A percentile compares a stretch with the other conserved stretches of the same genome.
Evolutionary conservation across 495 filamentous ascomycete genomes (phyloP).

Genomic region (Xeromyces bisporus): DNA sequence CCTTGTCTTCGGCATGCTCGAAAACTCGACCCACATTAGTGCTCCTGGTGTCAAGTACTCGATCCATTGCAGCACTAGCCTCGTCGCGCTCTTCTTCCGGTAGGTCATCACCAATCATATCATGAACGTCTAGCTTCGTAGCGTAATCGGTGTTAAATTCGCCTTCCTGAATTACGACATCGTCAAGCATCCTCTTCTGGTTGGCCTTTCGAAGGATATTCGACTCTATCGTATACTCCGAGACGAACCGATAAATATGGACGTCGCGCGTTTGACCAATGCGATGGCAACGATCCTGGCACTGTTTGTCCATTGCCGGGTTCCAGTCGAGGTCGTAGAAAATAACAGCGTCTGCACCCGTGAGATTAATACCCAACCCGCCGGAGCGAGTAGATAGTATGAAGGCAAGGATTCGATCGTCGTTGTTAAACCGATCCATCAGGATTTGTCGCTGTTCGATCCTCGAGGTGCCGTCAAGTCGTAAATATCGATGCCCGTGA

Average conservation of each 20-base stretch:
- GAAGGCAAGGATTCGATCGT: constrained; percentile 78
- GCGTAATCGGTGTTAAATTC: constrained; percentile 98
- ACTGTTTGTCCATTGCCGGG: constrained; percentile 99
- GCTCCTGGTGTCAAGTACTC: constrained; percentile 49
- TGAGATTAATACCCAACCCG: constrained; percentile 72
- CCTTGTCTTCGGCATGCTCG: constrained; percentile 78
- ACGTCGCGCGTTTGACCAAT: constrained; percentile 98
- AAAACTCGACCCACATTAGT: constrained; percentile 45
- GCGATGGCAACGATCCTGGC: constrained; percentile 92
- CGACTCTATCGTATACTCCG: constrained; percentile 94
- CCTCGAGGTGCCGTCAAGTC: constrained; percentile 86
- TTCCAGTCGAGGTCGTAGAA: constrained; percentile 98
- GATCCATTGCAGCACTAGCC: constrained; percentile 70
- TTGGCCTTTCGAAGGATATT: constrained; percentile 94
- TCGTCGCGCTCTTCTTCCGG: constrained; percentile 41
- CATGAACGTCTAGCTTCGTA: constrained; percentile 54
- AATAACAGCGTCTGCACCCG: constrained; percentile 67
- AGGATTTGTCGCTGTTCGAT: constrained; percentile 90
- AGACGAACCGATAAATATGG: constrained; percentile 94
- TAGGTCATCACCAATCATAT: constrained; percentile 48
- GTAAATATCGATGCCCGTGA: constrained; percentile 89
- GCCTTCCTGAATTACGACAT: constrained; percentile 96
- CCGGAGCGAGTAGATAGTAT: constrained; percentile 92
- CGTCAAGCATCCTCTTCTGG: constrained; percentile 94
- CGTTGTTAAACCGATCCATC: constrained; percentile 94